Evolutionary conservation across 2,329 filamentous ascomycete genomes (phyloP), one percentile per base, ranked within the genome.

Genomic region (Neurospora crassa): DNA sequence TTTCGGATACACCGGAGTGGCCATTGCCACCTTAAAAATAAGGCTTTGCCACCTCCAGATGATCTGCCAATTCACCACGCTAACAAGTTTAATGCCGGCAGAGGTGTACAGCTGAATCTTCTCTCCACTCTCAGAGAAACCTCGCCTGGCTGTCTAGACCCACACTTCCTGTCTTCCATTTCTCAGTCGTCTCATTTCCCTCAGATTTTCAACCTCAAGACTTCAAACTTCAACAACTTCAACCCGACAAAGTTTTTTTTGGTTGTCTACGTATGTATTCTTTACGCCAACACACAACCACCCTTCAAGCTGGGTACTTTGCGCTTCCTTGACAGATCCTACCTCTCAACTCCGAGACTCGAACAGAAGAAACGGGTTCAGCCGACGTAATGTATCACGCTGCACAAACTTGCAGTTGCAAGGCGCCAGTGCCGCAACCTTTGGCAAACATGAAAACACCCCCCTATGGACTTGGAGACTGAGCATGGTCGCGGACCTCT

Each of bases 321-420:
- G 43, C 67, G 41, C 47, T n/a, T 68, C 34, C 11, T 29, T 68
- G 47, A 53, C 14, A 41, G 68, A 68, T 37, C 42, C 18, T 45
- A 40, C 70, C 70, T 42, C 41, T 71, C 68, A 63, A 63, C 68
- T 45, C 59, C 68, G 37, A 34, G 53, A 34, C 14, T 37, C 53
- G 29, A 63, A 63, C 53, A 63, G 14, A 34, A 63, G 53, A 43
- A 41, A 70, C 53, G 40, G 69, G 69, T 34, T 40, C 69, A 67
- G 45, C 53, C 68, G 68, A 70, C 63, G 63, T 59, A 47, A 72
- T 70, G 69, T 72, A 72, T 67, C 69, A 72, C 71, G 71, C 69
- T 68, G 47, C 69, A 72, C 71, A 70, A 70, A 24, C 40, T 59
- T 37, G 68, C 53, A 63, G 29, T 63, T 63, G 53, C 53, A 63